A percentile compares a stretch with the other conserved stretches of the same genome.
These are phyloP conservation scores for Sanghuangporus baumii DNA, from an alignment of 1,284 basidiomycete genomes.

Conservation along the genomic window DNA sequence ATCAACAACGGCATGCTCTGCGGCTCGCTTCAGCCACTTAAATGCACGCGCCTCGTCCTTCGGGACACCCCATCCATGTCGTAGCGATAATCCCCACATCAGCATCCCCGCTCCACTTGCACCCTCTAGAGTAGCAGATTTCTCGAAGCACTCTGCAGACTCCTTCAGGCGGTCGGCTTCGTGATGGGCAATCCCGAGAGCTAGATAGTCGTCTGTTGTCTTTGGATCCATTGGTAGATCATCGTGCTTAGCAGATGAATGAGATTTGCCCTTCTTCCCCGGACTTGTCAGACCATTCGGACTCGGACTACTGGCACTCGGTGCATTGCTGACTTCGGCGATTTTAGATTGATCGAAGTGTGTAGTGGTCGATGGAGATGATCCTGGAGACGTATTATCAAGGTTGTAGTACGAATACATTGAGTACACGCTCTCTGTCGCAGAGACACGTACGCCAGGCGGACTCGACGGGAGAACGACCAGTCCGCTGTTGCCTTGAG, in stretches of 20 bases:
- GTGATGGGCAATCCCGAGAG: slow-evolving; percentile 78
- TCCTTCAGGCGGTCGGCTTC: slow-evolving; percentile 72
- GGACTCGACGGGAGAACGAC: slow-evolving; percentile 24
- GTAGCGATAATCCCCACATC: slow-evolving; percentile 85
- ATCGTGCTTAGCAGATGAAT: slow-evolving; percentile 31
- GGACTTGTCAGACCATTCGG: slow-evolving; percentile 20
- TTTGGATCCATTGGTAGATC: not conserved
- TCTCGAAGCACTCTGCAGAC: slow-evolving; percentile 76
- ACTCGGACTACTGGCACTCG: slow-evolving; percentile 11
- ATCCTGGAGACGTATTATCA: slow-evolving; percentile 36
- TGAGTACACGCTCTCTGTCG: slow-evolving; percentile 54
- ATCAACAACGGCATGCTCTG: slow-evolving; percentile 76
- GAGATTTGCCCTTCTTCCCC: slow-evolving; percentile 15
- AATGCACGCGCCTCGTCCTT: slow-evolving; percentile 78
- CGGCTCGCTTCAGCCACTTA: slow-evolving; percentile 78
- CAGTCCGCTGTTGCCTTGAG: slow-evolving; percentile 13
- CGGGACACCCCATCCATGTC: slow-evolving; percentile 84
- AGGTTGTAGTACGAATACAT: slow-evolving; percentile 61
- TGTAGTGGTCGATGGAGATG: slow-evolving; percentile 23
- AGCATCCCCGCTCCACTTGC: slow-evolving; percentile 89
- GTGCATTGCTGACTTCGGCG: slow-evolving; percentile 2
- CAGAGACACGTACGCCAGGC: slow-evolving; percentile 31
- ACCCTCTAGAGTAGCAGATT: slow-evolving; percentile 67
- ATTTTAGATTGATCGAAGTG: not conserved
- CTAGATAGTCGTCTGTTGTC: slow-evolving; percentile 50